Percentiles rank a stretch among this genome's conserved stretches.
These are phyloP conservation scores for Hypoxylon sp. DNA, from an alignment of 2,329 filamentous ascomycete genomes.

Conservation along the genomic window DNA sequence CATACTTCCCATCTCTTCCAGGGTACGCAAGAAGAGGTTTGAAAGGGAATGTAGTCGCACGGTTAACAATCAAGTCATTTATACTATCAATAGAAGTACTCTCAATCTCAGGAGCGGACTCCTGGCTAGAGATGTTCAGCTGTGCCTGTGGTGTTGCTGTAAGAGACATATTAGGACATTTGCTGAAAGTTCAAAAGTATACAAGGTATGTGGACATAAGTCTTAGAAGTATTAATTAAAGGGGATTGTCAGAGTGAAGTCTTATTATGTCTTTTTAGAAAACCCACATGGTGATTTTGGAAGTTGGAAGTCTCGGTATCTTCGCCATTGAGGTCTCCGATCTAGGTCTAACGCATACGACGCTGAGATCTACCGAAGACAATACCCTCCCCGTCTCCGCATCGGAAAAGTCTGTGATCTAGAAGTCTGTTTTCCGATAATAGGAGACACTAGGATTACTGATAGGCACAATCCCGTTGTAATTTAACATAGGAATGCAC, in stretches of 20 bases:
- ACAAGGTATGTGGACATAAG: not conserved
- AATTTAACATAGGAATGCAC: not conserved
- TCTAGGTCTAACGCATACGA: constrained; percentile 9
- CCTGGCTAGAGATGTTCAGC: constrained; percentile 1
- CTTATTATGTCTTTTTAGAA: constrained; percentile 14
- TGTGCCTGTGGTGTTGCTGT: constrained; percentile 24
- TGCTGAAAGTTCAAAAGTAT: not conserved
- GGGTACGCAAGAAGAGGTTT: constrained; percentile 35
- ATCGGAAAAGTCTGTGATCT: constrained; percentile 11
- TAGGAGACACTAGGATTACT: not conserved
- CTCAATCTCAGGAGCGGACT: not conserved
- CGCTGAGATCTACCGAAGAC: constrained; percentile 17
- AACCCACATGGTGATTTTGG: not conserved
- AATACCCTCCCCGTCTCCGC: constrained; percentile 10
- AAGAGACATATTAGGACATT: constrained; percentile 22
- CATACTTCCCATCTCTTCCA: constrained; percentile 19
- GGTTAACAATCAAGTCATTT: constrained; percentile 35
- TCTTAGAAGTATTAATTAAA: no score
- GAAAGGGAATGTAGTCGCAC: constrained; percentile 28
- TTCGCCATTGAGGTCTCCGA: not conserved
- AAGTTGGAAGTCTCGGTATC: constrained; percentile 4
- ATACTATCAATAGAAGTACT: constrained; percentile 31
- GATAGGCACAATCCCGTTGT: not conserved
- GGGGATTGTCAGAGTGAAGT: not conserved
- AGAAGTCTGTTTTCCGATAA: constrained; percentile 7